A percentile compares a stretch with the other conserved stretches of the same genome.
Conservation (phyloP, 1,284 basidiomycete species). For the Sanghuangporus sanghuang region DNA sequence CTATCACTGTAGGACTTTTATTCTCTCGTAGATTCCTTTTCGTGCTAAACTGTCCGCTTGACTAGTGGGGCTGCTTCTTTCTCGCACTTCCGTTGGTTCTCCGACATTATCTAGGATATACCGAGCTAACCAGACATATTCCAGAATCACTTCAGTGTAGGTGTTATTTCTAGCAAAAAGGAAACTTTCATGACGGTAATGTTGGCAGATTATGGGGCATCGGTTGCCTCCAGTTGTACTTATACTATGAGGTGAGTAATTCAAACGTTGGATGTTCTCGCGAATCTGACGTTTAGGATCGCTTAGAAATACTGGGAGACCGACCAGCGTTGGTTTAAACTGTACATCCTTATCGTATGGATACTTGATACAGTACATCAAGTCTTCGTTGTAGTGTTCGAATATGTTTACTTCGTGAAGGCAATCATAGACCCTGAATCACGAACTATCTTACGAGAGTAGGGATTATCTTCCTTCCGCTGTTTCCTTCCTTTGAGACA, state of each 20-base stretch:
- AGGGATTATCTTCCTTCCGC: no score
- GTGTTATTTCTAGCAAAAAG: no score
- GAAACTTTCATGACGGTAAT: no score
- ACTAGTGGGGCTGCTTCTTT: no score
- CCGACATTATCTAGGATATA: no score
- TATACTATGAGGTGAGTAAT: slow-evolving; percentile 8
- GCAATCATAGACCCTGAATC: neutral
- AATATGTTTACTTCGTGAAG: slow-evolving; percentile 8
- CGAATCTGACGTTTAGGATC: neutral
- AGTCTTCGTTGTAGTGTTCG: neutral
- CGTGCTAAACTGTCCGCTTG: no score
- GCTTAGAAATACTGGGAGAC: neutral
- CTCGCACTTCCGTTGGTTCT: no score
- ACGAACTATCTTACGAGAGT: neutral
- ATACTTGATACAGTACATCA: slow-evolving; percentile 4
- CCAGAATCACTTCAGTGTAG: no score
- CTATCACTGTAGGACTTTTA: no score
- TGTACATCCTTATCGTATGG: neutral
- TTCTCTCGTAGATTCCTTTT: no score
- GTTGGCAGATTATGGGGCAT: slow-evolving; percentile 8
- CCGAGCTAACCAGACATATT: no score
- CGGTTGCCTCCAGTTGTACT: slow-evolving; percentile 11
- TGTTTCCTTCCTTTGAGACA: no score
- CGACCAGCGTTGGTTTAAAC: neutral
- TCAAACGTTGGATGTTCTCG: neutral